These are phyloP conservation scores for Cladosporium sphaerospermum DNA, from an alignment of 2,329 filamentous ascomycete genomes.

Conservation along the genomic window DNA sequence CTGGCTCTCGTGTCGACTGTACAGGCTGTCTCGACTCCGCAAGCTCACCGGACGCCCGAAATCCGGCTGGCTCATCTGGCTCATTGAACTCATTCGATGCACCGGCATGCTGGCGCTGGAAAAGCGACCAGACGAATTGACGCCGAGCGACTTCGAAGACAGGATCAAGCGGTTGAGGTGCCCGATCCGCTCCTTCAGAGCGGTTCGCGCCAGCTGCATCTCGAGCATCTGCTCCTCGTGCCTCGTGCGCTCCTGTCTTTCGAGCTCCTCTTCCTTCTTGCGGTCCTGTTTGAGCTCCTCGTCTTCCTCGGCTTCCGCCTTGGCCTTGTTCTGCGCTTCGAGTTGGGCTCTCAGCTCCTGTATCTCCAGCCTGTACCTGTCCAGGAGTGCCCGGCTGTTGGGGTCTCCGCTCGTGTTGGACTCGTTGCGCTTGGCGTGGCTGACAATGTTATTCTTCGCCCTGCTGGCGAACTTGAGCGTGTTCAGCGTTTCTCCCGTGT, in stretches of 20 bases:
- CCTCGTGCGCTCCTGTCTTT: constrained; percentile 63
- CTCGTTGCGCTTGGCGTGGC: constrained; percentile 91
- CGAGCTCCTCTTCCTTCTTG: constrained; percentile 58
- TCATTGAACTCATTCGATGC: constrained; percentile 31
- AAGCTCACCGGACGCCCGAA: constrained; percentile 28
- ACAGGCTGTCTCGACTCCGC: constrained; percentile 23
- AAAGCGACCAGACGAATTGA: constrained; percentile 73
- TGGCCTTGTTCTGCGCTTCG: constrained; percentile 67
- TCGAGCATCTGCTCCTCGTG: constrained; percentile 98
- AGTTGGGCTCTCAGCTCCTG: constrained; percentile 72
- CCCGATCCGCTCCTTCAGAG: constrained; percentile 93
- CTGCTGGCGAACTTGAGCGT: constrained; percentile 94
- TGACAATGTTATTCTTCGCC: constrained; percentile 96
- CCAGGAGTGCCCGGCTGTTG: constrained; percentile 77
- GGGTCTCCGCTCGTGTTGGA: constrained; percentile 76
- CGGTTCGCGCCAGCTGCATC: constrained; percentile 94
- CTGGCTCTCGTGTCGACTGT: constrained; percentile 21
- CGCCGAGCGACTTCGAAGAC: constrained; percentile 90
- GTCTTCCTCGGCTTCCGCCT: constrained; percentile 57
- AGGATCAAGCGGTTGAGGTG: constrained; percentile 92
- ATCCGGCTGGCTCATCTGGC: constrained; percentile 27
- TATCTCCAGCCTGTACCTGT: constrained; percentile 92
- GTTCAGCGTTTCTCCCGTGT: constrained; percentile 85
- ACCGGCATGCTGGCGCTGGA: constrained; percentile 35
- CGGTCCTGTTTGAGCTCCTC: constrained; percentile 67